Percentiles rank a stretch among this genome's conserved stretches.
These are phyloP conservation scores for Aspergillus sp. DNA, from an alignment of 2,329 filamentous ascomycete genomes.

Conservation along the genomic window DNA sequence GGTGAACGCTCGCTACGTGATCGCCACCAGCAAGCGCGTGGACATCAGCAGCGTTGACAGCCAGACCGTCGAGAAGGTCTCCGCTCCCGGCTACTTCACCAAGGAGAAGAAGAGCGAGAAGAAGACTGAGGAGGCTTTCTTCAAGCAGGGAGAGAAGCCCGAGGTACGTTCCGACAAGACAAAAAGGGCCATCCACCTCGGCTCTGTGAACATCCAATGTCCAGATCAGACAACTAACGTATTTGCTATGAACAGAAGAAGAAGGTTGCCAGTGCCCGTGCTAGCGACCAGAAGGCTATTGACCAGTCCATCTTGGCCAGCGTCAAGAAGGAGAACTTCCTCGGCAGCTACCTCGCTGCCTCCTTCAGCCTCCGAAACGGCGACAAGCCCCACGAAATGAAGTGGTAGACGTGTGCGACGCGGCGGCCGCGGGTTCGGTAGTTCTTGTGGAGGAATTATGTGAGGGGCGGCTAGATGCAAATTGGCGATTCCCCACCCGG, in stretches of 20 bases:
- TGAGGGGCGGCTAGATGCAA: constrained; percentile 38
- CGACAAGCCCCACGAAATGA: constrained; percentile 99
- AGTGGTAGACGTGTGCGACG: constrained; percentile 72
- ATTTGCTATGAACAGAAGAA: constrained; percentile 72
- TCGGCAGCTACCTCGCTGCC: constrained; percentile 88
- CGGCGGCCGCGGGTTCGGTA: constrained; percentile 43
- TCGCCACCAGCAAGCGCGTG: constrained; percentile 50
- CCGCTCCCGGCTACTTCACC: constrained; percentile 91
- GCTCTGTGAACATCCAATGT: background rate
- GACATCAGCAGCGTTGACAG: constrained; percentile 76
- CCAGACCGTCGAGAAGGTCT: constrained; percentile 74
- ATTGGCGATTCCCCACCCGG: constrained; percentile 30
- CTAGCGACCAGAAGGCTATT: constrained; percentile 96
- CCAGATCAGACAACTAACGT: background rate
- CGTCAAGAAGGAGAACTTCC: constrained; percentile 98
- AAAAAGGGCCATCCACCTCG: background rate
- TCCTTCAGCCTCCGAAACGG: constrained; percentile 99
- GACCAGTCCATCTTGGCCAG: constrained; percentile 93
- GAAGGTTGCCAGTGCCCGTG: constrained; percentile 85
- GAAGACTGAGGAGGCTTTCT: constrained; percentile 99
- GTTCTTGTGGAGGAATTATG: constrained; percentile 40
- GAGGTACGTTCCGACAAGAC: constrained; percentile 64
- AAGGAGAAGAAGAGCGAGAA: constrained; percentile 86
- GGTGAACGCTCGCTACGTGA: constrained; percentile 53
- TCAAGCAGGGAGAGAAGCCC: constrained; percentile 98